phyloP scores from a whole-genome alignment of 768 basidiomycete species.

The Suillus alpinus region DNA sequence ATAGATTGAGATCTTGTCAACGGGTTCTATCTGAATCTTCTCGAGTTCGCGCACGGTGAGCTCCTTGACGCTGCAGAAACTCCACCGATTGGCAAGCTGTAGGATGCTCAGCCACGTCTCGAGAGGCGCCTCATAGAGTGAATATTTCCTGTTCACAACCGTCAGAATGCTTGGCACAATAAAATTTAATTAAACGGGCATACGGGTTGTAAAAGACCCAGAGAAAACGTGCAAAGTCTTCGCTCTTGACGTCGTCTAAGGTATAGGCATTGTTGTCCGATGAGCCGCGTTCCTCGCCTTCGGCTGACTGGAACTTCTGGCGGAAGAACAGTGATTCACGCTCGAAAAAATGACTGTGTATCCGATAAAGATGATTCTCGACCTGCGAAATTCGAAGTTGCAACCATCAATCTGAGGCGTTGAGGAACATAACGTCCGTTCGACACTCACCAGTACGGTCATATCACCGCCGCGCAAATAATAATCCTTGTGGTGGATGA shows the following conservation, averaged over 20 bases:
- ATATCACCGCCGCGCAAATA: slow-evolving; percentile 61
- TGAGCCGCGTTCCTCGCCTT: slow-evolving; percentile 35
- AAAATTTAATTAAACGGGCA: slow-evolving; percentile 16
- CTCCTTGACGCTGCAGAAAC: slow-evolving; percentile 37
- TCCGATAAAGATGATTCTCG: slow-evolving; percentile 51
- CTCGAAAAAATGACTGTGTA: slow-evolving; percentile 64
- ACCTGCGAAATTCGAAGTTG: slow-evolving; percentile 38
- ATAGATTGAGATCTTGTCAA: slow-evolving; percentile 39
- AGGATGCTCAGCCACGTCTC: slow-evolving; percentile 44
- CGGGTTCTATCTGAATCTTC: slow-evolving; percentile 31
- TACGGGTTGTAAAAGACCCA: slow-evolving; percentile 68
- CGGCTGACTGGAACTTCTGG: slow-evolving; percentile 30
- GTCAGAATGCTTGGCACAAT: background rate
- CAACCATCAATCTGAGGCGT: background rate
- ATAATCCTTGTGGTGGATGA: slow-evolving; percentile 41
- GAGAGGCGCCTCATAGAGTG: slow-evolving; percentile 35
- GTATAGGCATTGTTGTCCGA: slow-evolving; percentile 41
- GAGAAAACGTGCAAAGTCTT: slow-evolving; percentile 53
- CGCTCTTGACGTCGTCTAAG: slow-evolving; percentile 40
- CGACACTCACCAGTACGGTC: slow-evolving; percentile 47
- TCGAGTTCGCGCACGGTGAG: slow-evolving; percentile 40
- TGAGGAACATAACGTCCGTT: background rate
- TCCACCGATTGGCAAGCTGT: slow-evolving; percentile 37
- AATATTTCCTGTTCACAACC: slow-evolving; percentile 30
- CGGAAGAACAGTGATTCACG: slow-evolving; percentile 54